Percentiles rank a stretch among this genome's conserved stretches.
Evolutionary conservation across 78 protist species (phyloP).

Genomic region (Dictyostelium discoideum): DNA sequence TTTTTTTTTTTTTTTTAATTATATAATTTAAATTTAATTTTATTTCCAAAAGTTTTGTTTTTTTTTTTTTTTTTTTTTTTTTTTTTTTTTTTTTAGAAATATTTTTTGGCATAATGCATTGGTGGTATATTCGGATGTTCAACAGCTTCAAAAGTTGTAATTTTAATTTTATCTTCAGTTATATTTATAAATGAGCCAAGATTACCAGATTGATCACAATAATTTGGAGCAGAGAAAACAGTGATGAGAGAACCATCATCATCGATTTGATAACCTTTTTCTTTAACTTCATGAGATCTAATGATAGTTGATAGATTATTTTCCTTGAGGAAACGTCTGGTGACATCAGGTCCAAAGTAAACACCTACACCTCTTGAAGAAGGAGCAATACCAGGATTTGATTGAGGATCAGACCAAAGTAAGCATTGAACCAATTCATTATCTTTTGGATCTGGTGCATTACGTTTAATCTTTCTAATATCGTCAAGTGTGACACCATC

Average conservation of each 20-base stretch:
- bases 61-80: neutral
- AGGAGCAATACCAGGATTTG: conserved; percentile 86
- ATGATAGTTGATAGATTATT: conserved; percentile 90
- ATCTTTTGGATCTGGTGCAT: conserved; percentile 84
- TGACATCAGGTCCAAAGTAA: conserved; percentile 97
- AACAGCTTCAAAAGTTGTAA: conserved; percentile 80
- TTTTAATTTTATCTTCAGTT: conserved; percentile 42
- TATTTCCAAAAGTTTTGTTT: neutral
- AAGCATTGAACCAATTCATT: conserved; percentile 91
- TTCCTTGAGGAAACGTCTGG: conserved; percentile 84
- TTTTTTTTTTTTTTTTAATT: neutral
- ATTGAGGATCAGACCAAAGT: conserved; percentile 97
- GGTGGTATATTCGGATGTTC: conserved; percentile 61
- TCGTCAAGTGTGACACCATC: conserved; percentile 95
- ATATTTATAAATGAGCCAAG: conserved; percentile 95
- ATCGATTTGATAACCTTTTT: conserved; percentile 91
- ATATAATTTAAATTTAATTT: neutral
- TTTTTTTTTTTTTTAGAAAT: neutral
- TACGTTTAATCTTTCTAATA: conserved; percentile 78
- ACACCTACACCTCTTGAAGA: conserved; percentile 95
- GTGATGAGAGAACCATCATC: conserved; percentile 93
- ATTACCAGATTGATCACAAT: conserved; percentile 95
- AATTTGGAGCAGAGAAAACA: conserved; percentile 97
- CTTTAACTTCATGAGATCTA: conserved; percentile 96
- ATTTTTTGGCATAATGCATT: conserved; percentile 59